These are phyloP conservation scores for Paraphaeosphaeria minitans DNA, from an alignment of 2,329 filamentous ascomycete genomes.

Conservation along the genomic window DNA sequence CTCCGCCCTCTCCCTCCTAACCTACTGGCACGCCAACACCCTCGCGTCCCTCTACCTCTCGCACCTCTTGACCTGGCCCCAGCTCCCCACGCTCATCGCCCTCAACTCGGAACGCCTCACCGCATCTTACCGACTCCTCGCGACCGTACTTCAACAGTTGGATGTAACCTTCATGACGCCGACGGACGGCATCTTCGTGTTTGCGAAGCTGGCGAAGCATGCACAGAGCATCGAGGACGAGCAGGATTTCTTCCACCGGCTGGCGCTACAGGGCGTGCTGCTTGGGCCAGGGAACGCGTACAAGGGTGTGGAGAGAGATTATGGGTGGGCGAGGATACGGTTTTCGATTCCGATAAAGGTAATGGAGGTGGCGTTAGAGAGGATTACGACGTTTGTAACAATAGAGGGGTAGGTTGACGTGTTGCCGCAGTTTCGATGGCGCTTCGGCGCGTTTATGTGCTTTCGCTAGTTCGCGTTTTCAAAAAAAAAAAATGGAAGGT, in stretches of 20 bases:
- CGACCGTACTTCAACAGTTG: constrained; percentile 17
- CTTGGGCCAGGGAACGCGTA: constrained; percentile 25
- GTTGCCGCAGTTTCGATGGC: background rate
- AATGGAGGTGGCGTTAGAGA: constrained; percentile 24
- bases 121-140: constrained; percentile 26
- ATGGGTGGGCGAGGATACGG: constrained; percentile 36
- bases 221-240: constrained; percentile 26
- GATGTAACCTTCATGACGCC: constrained; percentile 28
- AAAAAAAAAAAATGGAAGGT: too few species aligned
- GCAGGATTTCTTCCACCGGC: constrained; percentile 20
- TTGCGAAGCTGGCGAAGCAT: constrained; percentile 26
- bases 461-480: background rate
- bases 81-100: constrained; percentile 32
- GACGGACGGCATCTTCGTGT: constrained; percentile 36
- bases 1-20: constrained; percentile 24
- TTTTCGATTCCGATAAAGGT: constrained; percentile 24
- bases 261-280: constrained; percentile 26
- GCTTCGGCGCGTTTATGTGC: background rate
- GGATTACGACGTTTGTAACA: constrained; percentile 15
- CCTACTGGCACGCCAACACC: constrained; percentile 23
- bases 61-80: constrained; percentile 31
- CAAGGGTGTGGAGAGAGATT: constrained; percentile 33
- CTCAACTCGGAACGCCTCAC: constrained; percentile 32
- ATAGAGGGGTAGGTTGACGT: background rate
- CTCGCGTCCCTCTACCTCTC: constrained; percentile 28